Conservation (phyloP, 257 asterid species). For the Hygrophila difformis region DNA sequence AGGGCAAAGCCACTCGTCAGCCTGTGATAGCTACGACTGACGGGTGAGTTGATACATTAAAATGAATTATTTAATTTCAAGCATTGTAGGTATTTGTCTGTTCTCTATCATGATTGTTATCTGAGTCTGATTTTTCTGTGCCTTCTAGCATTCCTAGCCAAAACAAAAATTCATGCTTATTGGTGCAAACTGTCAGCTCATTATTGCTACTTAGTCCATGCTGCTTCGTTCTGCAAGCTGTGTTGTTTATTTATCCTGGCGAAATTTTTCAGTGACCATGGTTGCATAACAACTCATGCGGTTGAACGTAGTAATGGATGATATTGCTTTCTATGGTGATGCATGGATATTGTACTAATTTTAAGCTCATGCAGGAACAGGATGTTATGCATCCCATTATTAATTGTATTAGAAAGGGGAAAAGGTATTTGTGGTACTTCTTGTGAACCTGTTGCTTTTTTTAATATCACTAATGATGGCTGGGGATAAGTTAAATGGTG, state of each 20-base stretch:
- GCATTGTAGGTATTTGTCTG: not conserved
- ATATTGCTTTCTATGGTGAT: not conserved
- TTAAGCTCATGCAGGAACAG: not conserved
- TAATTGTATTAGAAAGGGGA: not conserved
- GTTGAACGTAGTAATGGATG: not conserved
- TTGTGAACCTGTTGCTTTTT: too few relatives aligned
- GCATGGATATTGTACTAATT: not conserved
- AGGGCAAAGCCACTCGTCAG: constrained; percentile 81
- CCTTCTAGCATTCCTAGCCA: not conserved
- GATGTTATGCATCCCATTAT: not conserved
- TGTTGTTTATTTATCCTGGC: not conserved
- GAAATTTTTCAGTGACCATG: not conserved
- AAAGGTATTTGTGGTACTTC: too few relatives aligned
- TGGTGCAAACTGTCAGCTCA: not conserved
- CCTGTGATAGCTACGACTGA: constrained; percentile 96
- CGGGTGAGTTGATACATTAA: constrained; percentile 59
- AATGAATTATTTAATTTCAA: not conserved
- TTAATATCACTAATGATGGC: too few relatives aligned
- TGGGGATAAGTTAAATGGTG: too few relatives aligned
- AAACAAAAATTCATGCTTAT: not conserved
- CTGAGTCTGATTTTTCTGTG: not conserved
- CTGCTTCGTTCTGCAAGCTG: not conserved
- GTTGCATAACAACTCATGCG: not conserved
- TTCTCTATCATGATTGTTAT: not conserved
- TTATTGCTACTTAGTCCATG: constrained; percentile 1